A percentile compares a stretch with the other conserved stretches of the same genome.
Evolutionary conservation across 2,329 filamentous ascomycete species (phyloP).

Genomic region (Graphilbum fragrans): DNA sequence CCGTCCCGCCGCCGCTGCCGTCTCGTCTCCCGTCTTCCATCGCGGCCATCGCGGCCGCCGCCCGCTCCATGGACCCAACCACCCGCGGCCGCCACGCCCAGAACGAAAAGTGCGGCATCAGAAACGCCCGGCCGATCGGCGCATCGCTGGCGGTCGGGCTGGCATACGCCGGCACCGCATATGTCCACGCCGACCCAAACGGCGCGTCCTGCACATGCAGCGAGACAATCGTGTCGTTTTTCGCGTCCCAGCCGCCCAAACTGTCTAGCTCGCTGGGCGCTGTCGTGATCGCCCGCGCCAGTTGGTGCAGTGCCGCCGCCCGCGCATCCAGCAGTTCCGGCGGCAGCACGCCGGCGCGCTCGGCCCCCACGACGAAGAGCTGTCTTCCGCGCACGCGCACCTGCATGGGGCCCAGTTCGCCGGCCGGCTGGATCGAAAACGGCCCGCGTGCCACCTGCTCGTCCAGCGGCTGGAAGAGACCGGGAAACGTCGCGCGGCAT

Average conservation of each 20-base stretch:
- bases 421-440: conserved; percentile 19
- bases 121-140: conserved; percentile 9
- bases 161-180: conserved; percentile 26
- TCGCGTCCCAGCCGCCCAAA: too few species aligned
- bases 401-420: conserved; percentile 20
- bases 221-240: conserved; percentile 39
- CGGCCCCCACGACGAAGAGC: conserved; percentile 10
- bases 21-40: conserved; percentile 24
- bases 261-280: conserved; percentile 19
- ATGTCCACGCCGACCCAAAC: conserved; percentile 27
- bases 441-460: conserved; percentile 21
- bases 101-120: conserved; percentile 9
- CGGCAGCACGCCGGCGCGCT: conserved; percentile 18
- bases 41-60: conserved; percentile 21
- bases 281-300: conserved; percentile 38
- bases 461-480: conserved; percentile 26
- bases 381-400: conserved; percentile 23
- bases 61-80: conserved; percentile 11
- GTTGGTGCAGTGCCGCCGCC: conserved; percentile 36
- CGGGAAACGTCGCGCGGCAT: conserved; percentile 24
- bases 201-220: conserved; percentile 39
- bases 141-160: conserved; percentile 10
- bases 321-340: conserved; percentile 29
- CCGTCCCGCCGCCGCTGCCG: too few species aligned
- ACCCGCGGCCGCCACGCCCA: conserved; percentile 6